Conservation (phyloP, 139 green algal species). For the Mychonastes homosphaera region DNA sequence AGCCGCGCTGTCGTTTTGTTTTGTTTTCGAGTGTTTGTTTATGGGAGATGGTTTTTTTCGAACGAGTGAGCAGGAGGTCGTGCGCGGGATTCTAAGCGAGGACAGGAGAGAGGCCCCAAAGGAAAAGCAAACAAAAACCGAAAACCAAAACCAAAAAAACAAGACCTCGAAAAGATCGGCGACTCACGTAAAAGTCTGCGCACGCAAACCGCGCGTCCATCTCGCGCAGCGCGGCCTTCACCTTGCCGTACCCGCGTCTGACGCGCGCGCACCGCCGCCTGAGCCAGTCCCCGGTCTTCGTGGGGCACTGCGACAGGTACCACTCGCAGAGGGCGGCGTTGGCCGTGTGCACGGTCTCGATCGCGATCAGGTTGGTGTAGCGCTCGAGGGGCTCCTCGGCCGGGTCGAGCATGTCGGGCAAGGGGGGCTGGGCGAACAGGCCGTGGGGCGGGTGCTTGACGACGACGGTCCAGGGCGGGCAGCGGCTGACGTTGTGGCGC, state of each 20-base stretch:
- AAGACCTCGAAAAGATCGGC: not conserved
- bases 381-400: conserved; percentile 14
- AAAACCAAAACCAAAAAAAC: not conserved
- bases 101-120: not conserved
- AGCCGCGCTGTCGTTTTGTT: conserved; percentile 27
- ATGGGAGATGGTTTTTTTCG: conserved; percentile 1
- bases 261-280: conserved; percentile 59
- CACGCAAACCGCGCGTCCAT: conserved; percentile 16
- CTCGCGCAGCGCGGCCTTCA: conserved; percentile 10
- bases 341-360: conserved; percentile 55
- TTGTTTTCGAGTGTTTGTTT: no score
- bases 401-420: not conserved
- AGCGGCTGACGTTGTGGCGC: conserved; percentile 51
- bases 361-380: conserved; percentile 57
- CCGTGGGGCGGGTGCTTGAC: conserved; percentile 13
- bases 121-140: not conserved
- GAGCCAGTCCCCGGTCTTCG: no score
- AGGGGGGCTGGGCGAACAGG: conserved; percentile 48
- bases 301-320: conserved; percentile 48
- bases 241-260: conserved; percentile 43
- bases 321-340: conserved; percentile 74
- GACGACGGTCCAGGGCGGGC: conserved; percentile 26
- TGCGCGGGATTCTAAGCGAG: not conserved
- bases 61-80: not conserved
- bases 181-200: conserved; percentile 3